Percentiles rank a stretch among this genome's conserved stretches.
phyloP scores from a whole-genome alignment of 148 eudicot genomes.

The Chenopodium quinoa region DNA sequence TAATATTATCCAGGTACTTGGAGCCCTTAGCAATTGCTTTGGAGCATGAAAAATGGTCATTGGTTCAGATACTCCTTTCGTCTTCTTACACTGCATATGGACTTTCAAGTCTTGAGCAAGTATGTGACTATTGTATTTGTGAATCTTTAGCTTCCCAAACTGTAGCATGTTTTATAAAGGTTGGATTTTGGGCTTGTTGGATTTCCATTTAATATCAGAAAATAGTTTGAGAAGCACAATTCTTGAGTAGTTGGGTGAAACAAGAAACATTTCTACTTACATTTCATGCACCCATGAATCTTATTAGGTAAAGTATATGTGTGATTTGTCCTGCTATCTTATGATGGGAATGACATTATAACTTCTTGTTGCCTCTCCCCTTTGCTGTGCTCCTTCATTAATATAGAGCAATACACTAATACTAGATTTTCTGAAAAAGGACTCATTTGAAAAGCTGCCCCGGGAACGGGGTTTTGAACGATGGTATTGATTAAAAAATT shows the following conservation, averaged over 20 bases:
- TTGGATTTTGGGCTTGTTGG: neutral
- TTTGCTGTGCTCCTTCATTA: neutral
- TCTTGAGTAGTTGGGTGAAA: neutral
- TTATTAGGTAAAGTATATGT: neutral
- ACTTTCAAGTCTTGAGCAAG: constrained; percentile 80
- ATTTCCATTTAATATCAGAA: neutral
- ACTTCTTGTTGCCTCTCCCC: neutral
- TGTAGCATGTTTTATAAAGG: constrained; percentile 1
- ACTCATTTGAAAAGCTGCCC: neutral
- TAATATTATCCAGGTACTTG: constrained; percentile 58
- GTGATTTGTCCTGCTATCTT: neutral
- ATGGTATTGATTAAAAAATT: neutral
- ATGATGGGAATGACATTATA: neutral
- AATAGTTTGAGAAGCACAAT: neutral
- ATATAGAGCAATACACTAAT: neutral
- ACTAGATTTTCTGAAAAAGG: neutral
- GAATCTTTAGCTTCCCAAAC: neutral
- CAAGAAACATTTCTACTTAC: neutral
- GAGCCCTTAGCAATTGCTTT: constrained; percentile 92
- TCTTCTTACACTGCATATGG: constrained; percentile 95
- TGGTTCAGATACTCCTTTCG: constrained; percentile 86
- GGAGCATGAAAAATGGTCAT: constrained; percentile 92
- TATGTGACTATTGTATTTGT: constrained; percentile 26
- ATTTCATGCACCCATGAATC: neutral
- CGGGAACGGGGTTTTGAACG: neutral